Conservation (phyloP, 176 grass and related monocot genomes). For the Ensete glaucum region DNA sequence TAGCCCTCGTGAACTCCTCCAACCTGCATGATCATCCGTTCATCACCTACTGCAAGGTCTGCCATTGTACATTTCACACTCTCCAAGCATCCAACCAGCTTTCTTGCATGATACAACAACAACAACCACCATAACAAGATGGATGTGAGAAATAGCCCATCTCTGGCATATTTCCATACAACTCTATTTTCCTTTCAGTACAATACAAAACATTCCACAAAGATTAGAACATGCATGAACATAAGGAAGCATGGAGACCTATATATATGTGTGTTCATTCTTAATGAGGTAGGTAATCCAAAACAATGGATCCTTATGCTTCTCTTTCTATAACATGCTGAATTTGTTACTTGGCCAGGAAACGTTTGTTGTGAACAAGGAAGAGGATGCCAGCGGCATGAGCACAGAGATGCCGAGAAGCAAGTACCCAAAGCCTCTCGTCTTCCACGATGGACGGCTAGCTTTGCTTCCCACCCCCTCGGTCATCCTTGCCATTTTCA, state of each 20-base stretch:
- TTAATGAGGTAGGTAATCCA: no score
- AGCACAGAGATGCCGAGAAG: conserved; percentile 34
- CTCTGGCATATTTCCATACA: no score
- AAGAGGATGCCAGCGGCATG: conserved; percentile 6
- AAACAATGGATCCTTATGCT: no score
- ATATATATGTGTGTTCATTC: no score
- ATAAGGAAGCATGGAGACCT: no score
- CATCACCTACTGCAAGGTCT: conserved; percentile 57
- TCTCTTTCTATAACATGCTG: neutral
- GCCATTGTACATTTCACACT: neutral
- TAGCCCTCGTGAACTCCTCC: conserved; percentile 31
- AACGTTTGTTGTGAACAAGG: conserved; percentile 37
- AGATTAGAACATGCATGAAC: no score
- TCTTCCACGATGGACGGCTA: conserved; percentile 89
- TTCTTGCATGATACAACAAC: neutral
- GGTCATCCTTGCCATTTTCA: conserved; percentile 47
- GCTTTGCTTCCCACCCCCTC: conserved; percentile 59
- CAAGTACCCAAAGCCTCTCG: conserved; percentile 80
- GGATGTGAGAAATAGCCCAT: no score
- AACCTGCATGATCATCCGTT: conserved; percentile 24
- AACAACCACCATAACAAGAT: neutral
- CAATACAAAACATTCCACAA: no score
- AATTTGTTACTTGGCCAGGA: conserved; percentile 36
- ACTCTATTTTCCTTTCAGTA: no score
- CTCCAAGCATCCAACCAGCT: neutral